Evolutionary conservation across 192 early-diverging fungal species (phyloP).

Genomic region (Coemansia sp.): DNA sequence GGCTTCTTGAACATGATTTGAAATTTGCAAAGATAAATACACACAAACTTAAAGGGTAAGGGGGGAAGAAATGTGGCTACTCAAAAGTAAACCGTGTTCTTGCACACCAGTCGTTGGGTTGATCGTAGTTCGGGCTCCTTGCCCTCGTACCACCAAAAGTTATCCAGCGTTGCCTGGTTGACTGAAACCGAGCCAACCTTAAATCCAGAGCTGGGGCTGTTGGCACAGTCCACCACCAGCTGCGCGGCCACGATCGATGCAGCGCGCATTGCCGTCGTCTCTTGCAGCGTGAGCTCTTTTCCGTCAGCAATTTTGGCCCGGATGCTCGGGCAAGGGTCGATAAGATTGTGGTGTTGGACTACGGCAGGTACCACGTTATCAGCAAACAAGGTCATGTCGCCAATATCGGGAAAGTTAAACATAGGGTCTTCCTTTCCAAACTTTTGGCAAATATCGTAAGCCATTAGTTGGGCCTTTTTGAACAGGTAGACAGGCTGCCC

Average conservation of each 20-base stretch:
- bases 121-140: constrained; percentile 65
- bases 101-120: constrained; percentile 58
- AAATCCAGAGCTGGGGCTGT: constrained; percentile 25
- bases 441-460: constrained; percentile 60
- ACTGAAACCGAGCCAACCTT: constrained; percentile 42
- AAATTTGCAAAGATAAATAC: background rate
- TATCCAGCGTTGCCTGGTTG: constrained; percentile 58
- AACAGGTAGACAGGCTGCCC: constrained; percentile 66
- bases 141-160: constrained; percentile 73
- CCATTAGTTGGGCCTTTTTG: constrained; percentile 76
- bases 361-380: constrained; percentile 77
- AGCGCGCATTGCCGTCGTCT: constrained; percentile 65
- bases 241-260: constrained; percentile 68
- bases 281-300: constrained; percentile 52
- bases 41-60: constrained; percentile 4
- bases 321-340: constrained; percentile 51
- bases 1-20: constrained; percentile 78
- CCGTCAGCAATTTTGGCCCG: constrained; percentile 49
- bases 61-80: background rate
- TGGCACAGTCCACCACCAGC: constrained; percentile 52
- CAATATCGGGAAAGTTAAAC: constrained; percentile 70
- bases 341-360: constrained; percentile 58
- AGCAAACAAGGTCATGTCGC: constrained; percentile 66
- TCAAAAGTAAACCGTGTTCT: constrained; percentile 72
- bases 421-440: constrained; percentile 56